Evolutionary conservation across 1,139 yeast genomes (phyloP), one percentile per base, ranked within the genome.

Genomic region (Hemisphaericaspora xylofermentans): DNA sequence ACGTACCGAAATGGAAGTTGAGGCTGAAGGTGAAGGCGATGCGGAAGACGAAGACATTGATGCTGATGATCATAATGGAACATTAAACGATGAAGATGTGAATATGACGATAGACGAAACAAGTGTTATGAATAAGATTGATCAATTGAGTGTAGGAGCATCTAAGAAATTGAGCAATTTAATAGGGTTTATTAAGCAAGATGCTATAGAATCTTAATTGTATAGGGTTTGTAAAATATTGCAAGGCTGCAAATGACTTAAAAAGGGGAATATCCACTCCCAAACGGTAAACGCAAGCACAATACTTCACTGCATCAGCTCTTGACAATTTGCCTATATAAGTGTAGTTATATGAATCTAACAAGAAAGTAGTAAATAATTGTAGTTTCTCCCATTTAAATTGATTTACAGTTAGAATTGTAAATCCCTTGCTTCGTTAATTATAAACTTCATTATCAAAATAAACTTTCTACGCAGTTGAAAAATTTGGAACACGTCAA

Each of bases 121-220:
- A 10, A 42, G 40, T 45, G 60, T 56, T 52, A 61, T 64, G 55
- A 61, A 41, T 60, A 73, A 55, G 53, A 66, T 57, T 43, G 69
- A 51, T 43, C 61, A 51, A 47, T 44, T 68, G 61, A 60, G 66
- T 63, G 43, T 67, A 52, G 47, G 57, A 39, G 49, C 74, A 5
- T 71, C 80, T 0, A 51, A 57, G 13, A 67, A 71, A 41, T 51
- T 80, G 21, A 54, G 55, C 12, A 52, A 56, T 6, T 57, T 82
- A 27, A 64, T 73, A 4, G 81, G 80, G 19, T 60, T 68, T 45
- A 65, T 74, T 48, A 79, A 68, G 53, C 82, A 70, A 54, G 80
- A 70, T 41, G 41, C 47, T n/a, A 40, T 45, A 30, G 48, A 43
- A 24, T 34, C 36, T 10, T 34, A 34, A 25, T 16, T 19, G 4